Conservation (phyloP, 208 protist species). For the Leishmania major region DNA sequence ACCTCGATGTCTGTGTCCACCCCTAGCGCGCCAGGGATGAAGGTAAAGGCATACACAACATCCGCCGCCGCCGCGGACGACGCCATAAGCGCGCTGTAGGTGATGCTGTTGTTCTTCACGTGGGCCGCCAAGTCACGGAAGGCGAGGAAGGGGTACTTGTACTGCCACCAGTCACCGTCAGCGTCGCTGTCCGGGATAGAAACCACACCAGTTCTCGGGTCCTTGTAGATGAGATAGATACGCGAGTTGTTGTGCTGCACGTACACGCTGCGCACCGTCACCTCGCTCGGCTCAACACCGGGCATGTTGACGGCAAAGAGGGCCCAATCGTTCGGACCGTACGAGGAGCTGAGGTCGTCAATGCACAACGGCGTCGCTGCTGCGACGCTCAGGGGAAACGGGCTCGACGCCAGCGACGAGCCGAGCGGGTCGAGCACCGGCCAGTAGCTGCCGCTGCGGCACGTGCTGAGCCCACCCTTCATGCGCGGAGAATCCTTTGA, state of each 20-base stretch:
- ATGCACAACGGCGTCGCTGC: slow-evolving; percentile 52
- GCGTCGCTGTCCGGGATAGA: slow-evolving; percentile 26
- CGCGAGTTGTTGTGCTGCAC: slow-evolving; percentile 44
- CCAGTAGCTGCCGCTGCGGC: slow-evolving; percentile 77
- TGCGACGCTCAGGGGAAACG: slow-evolving; percentile 54
- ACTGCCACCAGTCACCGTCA: slow-evolving; percentile 66
- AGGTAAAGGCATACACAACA: slow-evolving; percentile 69
- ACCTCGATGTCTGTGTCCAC: slow-evolving; percentile 61
- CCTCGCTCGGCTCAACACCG: slow-evolving; percentile 37
- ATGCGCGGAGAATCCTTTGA: slow-evolving; percentile 46
- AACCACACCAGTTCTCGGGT: slow-evolving; percentile 44
- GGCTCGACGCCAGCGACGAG: slow-evolving; percentile 57
- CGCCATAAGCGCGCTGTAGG: slow-evolving; percentile 35
- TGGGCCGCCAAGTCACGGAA: slow-evolving; percentile 64
- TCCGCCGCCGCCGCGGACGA: slow-evolving; percentile 24
- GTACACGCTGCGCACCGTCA: slow-evolving; percentile 52
- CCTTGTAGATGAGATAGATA: slow-evolving; percentile 66
- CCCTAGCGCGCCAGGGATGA: slow-evolving; percentile 72
- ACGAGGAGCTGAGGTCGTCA: slow-evolving; percentile 72
- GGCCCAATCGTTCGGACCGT: slow-evolving; percentile 83
- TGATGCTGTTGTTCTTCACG: slow-evolving; percentile 51
- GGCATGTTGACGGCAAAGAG: slow-evolving; percentile 66
- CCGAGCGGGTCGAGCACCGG: slow-evolving; percentile 84
- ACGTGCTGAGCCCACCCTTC: slow-evolving; percentile 53
- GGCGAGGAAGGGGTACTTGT: slow-evolving; percentile 71